Percentiles rank a stretch among this genome's conserved stretches.
Conservation (phyloP, 2,329 filamentous ascomycete genomes). For the Penicillium sumatraense region DNA sequence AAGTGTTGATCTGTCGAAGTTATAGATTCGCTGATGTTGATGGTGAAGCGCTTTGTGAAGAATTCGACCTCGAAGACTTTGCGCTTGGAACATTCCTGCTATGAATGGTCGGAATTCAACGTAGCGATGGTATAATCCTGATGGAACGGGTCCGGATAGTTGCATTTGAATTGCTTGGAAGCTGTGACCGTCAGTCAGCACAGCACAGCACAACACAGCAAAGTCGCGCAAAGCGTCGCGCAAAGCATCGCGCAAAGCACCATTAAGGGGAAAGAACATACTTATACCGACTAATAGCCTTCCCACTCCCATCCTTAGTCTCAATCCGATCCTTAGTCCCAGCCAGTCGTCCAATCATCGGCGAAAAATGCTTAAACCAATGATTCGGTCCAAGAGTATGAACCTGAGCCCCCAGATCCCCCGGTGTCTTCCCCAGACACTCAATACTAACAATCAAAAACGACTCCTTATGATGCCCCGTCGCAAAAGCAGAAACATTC, state of each 20-base stretch:
- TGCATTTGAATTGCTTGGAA: conserved; percentile 95
- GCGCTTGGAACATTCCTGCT: conserved; percentile 81
- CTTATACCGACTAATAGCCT: conserved; percentile 75
- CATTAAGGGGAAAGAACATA: conserved; percentile 44
- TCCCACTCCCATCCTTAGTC: conserved; percentile 56
- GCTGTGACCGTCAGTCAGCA: conserved; percentile 49
- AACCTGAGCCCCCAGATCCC: conserved; percentile 66
- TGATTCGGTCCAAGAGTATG: conserved; percentile 79
- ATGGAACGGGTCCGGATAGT: conserved; percentile 79
- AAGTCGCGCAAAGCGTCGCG: too few species aligned
- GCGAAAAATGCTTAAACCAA: conserved; percentile 85
- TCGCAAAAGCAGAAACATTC: conserved; percentile 67
- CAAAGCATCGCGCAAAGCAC: too few species aligned
- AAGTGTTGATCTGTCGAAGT: conserved; percentile 77
- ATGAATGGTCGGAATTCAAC: conserved; percentile 93
- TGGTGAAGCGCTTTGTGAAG: conserved; percentile 86
- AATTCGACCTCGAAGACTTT: conserved; percentile 76
- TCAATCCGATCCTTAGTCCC: conserved; percentile 70
- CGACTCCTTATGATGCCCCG: conserved; percentile 66
- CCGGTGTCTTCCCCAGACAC: conserved; percentile 74
- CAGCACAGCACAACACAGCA: too few species aligned
- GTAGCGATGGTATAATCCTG: conserved; percentile 83
- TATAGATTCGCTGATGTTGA: conserved; percentile 87
- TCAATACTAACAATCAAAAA: conserved; percentile 74
- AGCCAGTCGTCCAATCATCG: conserved; percentile 80